A percentile compares a stretch with the other conserved stretches of the same genome.
Conservation (phyloP, 2,329 filamentous ascomycete genomes). For the Phialocephala sp. region DNA sequence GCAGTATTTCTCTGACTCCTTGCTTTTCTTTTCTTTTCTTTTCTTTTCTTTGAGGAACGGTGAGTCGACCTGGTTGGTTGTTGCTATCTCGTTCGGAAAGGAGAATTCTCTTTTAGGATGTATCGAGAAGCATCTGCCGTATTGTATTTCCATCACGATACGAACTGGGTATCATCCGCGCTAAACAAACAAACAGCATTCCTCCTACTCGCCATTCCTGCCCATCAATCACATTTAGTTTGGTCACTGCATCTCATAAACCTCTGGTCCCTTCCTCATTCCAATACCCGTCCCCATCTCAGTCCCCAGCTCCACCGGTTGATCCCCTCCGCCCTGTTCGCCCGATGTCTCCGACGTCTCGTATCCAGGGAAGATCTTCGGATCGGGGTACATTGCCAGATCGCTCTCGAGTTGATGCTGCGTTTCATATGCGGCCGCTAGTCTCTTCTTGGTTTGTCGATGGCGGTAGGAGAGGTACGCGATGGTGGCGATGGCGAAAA, state of each 20-base stretch:
- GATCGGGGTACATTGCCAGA: too few relatives aligned
- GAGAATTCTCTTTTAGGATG: not conserved
- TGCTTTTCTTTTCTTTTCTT: too few relatives aligned
- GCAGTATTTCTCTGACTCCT: too few relatives aligned
- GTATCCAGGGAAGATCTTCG: too few relatives aligned
- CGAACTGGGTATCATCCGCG: not conserved
- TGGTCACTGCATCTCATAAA: not conserved
- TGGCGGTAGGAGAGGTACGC: not conserved
- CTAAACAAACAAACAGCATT: not conserved
- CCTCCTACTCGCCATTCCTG: not conserved
- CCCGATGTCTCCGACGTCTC: too few relatives aligned
- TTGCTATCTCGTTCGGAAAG: not conserved
- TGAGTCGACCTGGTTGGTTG: not conserved
- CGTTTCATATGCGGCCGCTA: not conserved
- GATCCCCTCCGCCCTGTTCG: too few relatives aligned
- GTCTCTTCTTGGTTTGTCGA: not conserved
- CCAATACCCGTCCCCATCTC: not conserved
- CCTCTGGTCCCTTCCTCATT: not conserved
- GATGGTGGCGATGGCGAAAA: not conserved
- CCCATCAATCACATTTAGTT: not conserved
- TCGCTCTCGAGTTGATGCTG: not conserved
- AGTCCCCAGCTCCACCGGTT: too few relatives aligned
- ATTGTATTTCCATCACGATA: not conserved
- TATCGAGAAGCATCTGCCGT: not conserved
- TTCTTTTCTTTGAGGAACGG: not conserved